These are phyloP conservation scores for Zymoseptoria tritici DNA, from an alignment of 2,329 filamentous ascomycete species.

Conservation along the genomic window DNA sequence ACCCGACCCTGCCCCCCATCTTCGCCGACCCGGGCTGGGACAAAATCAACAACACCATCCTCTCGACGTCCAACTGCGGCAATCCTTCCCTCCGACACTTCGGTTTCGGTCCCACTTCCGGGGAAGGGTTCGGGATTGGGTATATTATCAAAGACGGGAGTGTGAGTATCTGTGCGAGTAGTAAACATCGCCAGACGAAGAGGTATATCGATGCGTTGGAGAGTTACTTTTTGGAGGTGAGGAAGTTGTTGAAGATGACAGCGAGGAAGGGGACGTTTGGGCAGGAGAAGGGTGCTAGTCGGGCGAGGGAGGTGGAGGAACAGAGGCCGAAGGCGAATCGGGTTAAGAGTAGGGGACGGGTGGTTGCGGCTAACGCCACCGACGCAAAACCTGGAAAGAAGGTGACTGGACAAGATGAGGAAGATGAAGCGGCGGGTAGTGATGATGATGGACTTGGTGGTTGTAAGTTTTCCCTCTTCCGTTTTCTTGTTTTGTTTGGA, in stretches of 20 bases:
- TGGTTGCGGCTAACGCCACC: slow-evolving; percentile 56
- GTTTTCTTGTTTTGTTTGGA: neutral
- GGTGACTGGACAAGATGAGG: slow-evolving; percentile 25
- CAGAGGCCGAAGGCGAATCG: slow-evolving; percentile 34
- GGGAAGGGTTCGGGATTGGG: slow-evolving; percentile 91
- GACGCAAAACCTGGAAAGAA: neutral
- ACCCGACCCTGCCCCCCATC: slow-evolving; percentile 60
- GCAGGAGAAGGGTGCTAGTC: slow-evolving; percentile 46
- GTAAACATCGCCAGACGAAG: slow-evolving; percentile 87
- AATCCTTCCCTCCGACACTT: slow-evolving; percentile 93
- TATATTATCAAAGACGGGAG: slow-evolving; percentile 97
- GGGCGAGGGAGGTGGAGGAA: slow-evolving; percentile 57
- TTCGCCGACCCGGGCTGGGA: slow-evolving; percentile 92
- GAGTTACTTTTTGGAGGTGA: slow-evolving; percentile 81
- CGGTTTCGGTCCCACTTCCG: slow-evolving; percentile 89
- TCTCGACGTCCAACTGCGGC: slow-evolving; percentile 97
- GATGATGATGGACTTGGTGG: slow-evolving; percentile 82
- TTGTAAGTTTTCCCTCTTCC: slow-evolving; percentile 57
- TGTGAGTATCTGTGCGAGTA: slow-evolving; percentile 84
- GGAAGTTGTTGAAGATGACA: slow-evolving; percentile 70
- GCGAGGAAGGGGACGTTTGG: slow-evolving; percentile 46
- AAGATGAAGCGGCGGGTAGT: slow-evolving; percentile 64
- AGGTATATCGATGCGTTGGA: slow-evolving; percentile 86
- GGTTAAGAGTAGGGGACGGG: slow-evolving; percentile 64
- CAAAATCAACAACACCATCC: slow-evolving; percentile 84